phyloP scores from a whole-genome alignment of 1,284 basidiomycete genomes.

The Pseudozyma sp. region DNA sequence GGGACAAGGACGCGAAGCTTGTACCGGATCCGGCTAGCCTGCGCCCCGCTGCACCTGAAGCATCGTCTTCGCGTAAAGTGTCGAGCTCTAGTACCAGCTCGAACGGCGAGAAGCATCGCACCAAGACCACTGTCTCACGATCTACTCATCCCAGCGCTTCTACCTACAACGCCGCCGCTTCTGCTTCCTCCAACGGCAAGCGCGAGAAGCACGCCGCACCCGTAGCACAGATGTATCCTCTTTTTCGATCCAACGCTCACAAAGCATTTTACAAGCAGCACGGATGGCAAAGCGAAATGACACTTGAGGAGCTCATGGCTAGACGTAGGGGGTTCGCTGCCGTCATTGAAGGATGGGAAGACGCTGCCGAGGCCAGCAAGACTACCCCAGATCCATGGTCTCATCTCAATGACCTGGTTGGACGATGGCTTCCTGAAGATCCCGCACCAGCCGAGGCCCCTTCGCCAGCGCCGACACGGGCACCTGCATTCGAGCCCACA shows the following conservation, averaged over 20 bases:
- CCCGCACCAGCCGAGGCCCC: not conserved
- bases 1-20: conserved; percentile 49
- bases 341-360: conserved; percentile 38
- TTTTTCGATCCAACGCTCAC: conserved; percentile 19
- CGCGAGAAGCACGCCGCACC: conserved; percentile 60
- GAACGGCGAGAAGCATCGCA: conserved; percentile 28
- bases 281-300: conserved; percentile 49
- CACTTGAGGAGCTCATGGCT: conserved; percentile 60
- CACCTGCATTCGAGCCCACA: conserved; percentile 29
- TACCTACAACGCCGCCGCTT: conserved; percentile 8
- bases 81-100: conserved; percentile 22
- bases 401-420: conserved; percentile 51
- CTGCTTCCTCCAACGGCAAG: conserved; percentile 16
- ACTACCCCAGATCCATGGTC: conserved; percentile 54
- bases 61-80: conserved; percentile 17
- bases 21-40: conserved; percentile 32
- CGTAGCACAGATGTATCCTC: conserved; percentile 59
- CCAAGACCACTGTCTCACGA: conserved; percentile 45
- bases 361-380: conserved; percentile 12
- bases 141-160: conserved; percentile 23
- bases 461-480: not conserved
- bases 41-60: conserved; percentile 12
- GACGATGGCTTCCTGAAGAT: conserved; percentile 57
- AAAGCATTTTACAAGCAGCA: conserved; percentile 39
- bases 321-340: conserved; percentile 22